phyloP scores from a whole-genome alignment of 495 filamentous ascomycete species.

The Penicillium crystallinum region DNA sequence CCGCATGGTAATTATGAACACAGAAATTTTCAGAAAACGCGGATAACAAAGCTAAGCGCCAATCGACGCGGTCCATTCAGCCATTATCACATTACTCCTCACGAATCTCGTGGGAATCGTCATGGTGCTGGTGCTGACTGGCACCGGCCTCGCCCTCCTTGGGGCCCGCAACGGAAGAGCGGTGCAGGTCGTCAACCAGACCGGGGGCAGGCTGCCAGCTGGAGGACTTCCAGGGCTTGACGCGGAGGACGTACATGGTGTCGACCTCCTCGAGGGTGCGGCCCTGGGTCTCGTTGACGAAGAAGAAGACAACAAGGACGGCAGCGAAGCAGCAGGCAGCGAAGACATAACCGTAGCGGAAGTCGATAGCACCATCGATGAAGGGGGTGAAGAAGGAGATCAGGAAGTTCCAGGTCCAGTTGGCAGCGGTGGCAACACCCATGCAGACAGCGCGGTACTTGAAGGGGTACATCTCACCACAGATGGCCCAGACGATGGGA shows the following conservation, averaged over 20 bases:
- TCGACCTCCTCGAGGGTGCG: constrained; percentile 75
- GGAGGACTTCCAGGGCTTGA: constrained; percentile 61
- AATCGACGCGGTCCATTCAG: neutral
- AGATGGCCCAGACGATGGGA: constrained; percentile 76
- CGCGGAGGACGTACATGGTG: constrained; percentile 72
- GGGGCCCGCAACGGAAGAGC: constrained; percentile 3
- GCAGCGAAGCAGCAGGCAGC: constrained; percentile 62
- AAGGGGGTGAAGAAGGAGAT: constrained; percentile 82
- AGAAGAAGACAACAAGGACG: constrained; percentile 68
- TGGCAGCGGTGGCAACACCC: constrained; percentile 71
- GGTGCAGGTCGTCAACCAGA: constrained; percentile 31
- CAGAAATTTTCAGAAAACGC: constrained; percentile 8
- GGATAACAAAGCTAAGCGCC: neutral
- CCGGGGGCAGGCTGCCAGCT: constrained; percentile 56
- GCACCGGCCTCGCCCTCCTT: constrained; percentile 18
- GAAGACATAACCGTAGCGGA: constrained; percentile 76
- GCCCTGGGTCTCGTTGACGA: constrained; percentile 66
- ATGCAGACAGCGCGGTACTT: constrained; percentile 71
- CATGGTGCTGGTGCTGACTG: constrained; percentile 23
- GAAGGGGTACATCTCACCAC: constrained; percentile 76
- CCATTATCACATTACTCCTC: constrained; percentile 11
- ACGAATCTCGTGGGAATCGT: constrained; percentile 15
- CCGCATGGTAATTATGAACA: constrained; percentile 17
- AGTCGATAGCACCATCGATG: constrained; percentile 63
- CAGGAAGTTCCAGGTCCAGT: constrained; percentile 91